Evolutionary conservation across 2,329 filamentous ascomycete species (phyloP).

Genomic region (Simplicillium sp.): DNA sequence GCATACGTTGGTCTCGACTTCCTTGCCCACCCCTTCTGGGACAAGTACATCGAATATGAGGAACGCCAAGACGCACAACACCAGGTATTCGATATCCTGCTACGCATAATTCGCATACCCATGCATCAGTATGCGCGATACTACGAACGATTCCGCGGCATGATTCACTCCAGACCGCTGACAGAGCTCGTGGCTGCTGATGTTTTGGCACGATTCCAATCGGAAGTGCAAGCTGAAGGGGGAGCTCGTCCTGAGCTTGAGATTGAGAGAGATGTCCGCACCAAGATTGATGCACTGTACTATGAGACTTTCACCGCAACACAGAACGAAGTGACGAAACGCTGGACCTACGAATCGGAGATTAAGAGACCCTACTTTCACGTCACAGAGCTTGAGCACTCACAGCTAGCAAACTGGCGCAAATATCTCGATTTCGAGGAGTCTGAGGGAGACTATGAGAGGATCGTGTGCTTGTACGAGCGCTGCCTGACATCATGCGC

Average conservation of each 20-base stretch:
- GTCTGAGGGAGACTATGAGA: slow-evolving; percentile 63
- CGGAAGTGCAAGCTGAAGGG: slow-evolving; percentile 62
- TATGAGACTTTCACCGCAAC: slow-evolving; percentile 73
- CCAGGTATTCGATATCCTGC: slow-evolving; percentile 75
- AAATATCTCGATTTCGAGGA: slow-evolving; percentile 98
- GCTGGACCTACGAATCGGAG: slow-evolving; percentile 91
- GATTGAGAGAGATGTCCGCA: slow-evolving; percentile 71
- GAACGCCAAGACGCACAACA: slow-evolving; percentile 79
- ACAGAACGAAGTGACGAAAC: slow-evolving; percentile 79
- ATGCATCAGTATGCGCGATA: slow-evolving; percentile 95
- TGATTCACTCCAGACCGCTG: slow-evolving; percentile 65
- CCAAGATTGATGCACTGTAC: slow-evolving; percentile 71
- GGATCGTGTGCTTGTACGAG: slow-evolving; percentile 82
- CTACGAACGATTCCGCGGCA: slow-evolving; percentile 78
- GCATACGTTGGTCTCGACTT: slow-evolving; percentile 85
- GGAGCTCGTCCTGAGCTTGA: slow-evolving; percentile 61
- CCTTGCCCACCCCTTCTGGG: slow-evolving; percentile 92
- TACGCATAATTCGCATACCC: slow-evolving; percentile 77
- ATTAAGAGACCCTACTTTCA: slow-evolving; percentile 97
- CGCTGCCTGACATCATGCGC: slow-evolving; percentile 87
- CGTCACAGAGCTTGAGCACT: slow-evolving; percentile 81
- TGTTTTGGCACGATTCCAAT: slow-evolving; percentile 55
- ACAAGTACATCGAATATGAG: slow-evolving; percentile 97
- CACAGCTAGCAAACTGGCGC: slow-evolving; percentile 81
- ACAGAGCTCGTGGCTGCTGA: slow-evolving; percentile 63